These are phyloP conservation scores for Nicotiana knightiana DNA, from an alignment of 257 asterid species.

Conservation along the genomic window DNA sequence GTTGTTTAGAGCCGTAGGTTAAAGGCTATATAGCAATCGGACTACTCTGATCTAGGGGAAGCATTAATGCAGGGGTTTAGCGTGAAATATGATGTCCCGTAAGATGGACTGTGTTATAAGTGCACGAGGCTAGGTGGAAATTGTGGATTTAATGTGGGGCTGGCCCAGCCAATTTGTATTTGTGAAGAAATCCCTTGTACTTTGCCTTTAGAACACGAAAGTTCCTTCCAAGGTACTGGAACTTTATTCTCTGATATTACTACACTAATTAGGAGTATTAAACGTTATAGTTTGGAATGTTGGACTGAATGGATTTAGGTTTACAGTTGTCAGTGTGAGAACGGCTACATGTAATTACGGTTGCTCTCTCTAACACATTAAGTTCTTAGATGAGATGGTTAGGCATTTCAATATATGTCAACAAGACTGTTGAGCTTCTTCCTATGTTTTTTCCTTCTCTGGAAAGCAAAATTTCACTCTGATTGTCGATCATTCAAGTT, in stretches of 20 bases:
- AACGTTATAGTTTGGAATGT: neutral
- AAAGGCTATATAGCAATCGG: conserved; percentile 19
- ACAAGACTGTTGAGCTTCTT: neutral
- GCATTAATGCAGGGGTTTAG: conserved; percentile 53
- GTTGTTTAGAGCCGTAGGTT: conserved; percentile 24
- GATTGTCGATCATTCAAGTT: neutral
- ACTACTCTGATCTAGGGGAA: conserved; percentile 24
- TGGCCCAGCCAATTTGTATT: conserved; percentile 38
- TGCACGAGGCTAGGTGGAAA: conserved; percentile 44
- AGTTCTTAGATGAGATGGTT: too few relatives aligned
- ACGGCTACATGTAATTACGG: too few relatives aligned
- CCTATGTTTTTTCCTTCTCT: neutral
- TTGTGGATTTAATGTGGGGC: conserved; percentile 45
- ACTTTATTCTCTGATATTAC: neutral
- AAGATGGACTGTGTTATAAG: conserved; percentile 28
- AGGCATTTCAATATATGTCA: neutral
- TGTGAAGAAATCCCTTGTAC: conserved; percentile 45
- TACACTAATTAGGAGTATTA: neutral
- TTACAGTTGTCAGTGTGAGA: neutral
- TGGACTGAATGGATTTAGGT: neutral
- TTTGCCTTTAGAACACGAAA: conserved; percentile 10
- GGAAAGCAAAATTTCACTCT: neutral
- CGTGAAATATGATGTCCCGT: conserved; percentile 47
- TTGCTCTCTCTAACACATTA: too few relatives aligned
- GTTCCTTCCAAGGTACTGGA: neutral